Conservation (phyloP, 331 rosid genomes). For the Stylosanthes scabra region DNA sequence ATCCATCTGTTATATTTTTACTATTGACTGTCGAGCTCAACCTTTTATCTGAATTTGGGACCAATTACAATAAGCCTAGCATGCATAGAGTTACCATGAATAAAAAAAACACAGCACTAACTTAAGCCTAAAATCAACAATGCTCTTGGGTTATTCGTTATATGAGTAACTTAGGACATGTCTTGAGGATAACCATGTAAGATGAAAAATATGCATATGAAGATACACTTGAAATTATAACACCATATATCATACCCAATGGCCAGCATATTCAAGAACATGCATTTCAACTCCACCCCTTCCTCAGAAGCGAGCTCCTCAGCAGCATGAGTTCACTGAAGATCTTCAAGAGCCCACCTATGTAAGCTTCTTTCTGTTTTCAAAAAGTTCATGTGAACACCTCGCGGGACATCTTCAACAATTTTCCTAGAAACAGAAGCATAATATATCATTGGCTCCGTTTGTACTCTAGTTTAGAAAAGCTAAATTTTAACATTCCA, state of each 20-base stretch:
- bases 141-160: not conserved
- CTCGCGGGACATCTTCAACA: conserved; percentile 94
- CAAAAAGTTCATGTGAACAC: conserved; percentile 93
- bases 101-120: not conserved
- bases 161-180: conserved; percentile 25
- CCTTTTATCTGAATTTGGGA: too few relatives aligned
- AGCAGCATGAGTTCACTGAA: conserved; percentile 90
- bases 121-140: conserved; percentile 15
- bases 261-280: conserved; percentile 98
- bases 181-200: not conserved
- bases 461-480: conserved; percentile 12
- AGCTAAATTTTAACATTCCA: conserved; percentile 22
- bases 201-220: conserved; percentile 4
- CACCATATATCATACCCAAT: conserved; percentile 70
- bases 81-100: not conserved
- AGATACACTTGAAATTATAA: not conserved
- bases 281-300: conserved; percentile 99
- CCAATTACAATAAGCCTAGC: not conserved
- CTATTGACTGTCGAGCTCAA: too few relatives aligned
- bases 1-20: too few relatives aligned
- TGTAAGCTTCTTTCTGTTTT: conserved; percentile 99
- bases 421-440: conserved; percentile 59
- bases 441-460: conserved; percentile 31
- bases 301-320: conserved; percentile 91
- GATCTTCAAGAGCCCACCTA: conserved; percentile 97